These are phyloP conservation scores for Zygosaccharomyces siamensis DNA, from an alignment of 805 yeast genomes.

Conservation along the genomic window DNA sequence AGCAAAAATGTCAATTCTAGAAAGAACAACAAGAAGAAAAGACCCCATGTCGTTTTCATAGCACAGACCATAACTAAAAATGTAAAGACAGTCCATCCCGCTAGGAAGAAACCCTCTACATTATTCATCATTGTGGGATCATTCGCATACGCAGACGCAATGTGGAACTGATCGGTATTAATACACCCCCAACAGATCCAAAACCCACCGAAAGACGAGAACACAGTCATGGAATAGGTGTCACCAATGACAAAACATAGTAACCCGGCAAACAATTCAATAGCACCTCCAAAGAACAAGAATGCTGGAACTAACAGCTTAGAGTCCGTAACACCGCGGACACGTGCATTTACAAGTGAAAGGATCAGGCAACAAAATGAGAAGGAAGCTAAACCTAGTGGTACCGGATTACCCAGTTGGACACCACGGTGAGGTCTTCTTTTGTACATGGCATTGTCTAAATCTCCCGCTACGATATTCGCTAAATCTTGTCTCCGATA, in stretches of 20 bases:
- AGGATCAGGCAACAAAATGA: conserved; percentile 54
- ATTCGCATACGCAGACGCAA: conserved; percentile 44
- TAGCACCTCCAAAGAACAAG: conserved; percentile 66
- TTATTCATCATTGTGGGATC: conserved; percentile 43
- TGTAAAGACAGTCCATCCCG: conserved; percentile 64
- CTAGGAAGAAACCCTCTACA: conserved; percentile 52
- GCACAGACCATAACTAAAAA: conserved; percentile 54
- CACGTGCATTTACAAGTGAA: conserved; percentile 57
- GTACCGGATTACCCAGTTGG: conserved; percentile 68
- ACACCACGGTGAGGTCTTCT: conserved; percentile 9
- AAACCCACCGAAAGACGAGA: conserved; percentile 57
- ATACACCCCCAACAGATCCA: conserved; percentile 75
- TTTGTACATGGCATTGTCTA: conserved; percentile 42
- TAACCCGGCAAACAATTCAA: conserved; percentile 69
- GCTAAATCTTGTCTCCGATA: conserved; percentile 52
- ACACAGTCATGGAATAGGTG: conserved; percentile 63
- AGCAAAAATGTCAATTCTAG: conserved; percentile 52
- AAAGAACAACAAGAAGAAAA: conserved; percentile 50
- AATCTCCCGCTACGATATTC: conserved; percentile 58
- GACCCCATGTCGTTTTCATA: conserved; percentile 55
- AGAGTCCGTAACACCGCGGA: conserved; percentile 60
- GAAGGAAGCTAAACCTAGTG: conserved; percentile 67
- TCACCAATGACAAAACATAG: conserved; percentile 73
- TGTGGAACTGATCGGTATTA: conserved; percentile 52
- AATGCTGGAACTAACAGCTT: conserved; percentile 63